Base-by-base conservation (phyloP, 257 asterid species). In the Fraxinus americana region DNA sequence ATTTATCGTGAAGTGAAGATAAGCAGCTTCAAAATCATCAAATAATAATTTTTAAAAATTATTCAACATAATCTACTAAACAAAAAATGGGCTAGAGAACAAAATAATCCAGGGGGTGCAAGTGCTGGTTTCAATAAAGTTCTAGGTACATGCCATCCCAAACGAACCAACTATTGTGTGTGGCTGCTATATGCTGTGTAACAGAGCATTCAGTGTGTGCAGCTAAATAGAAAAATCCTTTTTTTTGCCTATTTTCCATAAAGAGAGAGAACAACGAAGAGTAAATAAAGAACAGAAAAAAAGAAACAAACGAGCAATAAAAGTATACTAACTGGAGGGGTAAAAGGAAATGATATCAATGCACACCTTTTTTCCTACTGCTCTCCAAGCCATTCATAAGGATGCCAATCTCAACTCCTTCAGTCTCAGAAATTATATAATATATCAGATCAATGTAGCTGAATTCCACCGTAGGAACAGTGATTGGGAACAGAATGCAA, bases 351-450 rank as follows among this genome's bases (percentile, higher is more conserved):
- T 21, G 32, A 23, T 25, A 66, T 57, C 11, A 36, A 52, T 75
- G 25, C 84, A 7, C 27, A 91, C 98, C 98, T 87, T 92, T 83
- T 82, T 85, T 50, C 86, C 92, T 13, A 85, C 81, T 39, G 85
- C 88, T 72, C 91, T 88, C 96, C 88, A 92, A 82, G 97, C 97
- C 98, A 94, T 94, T 88, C 74, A 87, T 68, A 83, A 72, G 77
- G 34, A 73, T 70, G 75, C 68, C 73, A 79, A 73, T 75, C 67
- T 75, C 81, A 70, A 67, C 72, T 48, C 77, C 83, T 77, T 77
- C 82, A 75, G 61, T 50, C 71, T 68, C 59, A 66, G 43, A 78
- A 68, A 52, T 54, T 70, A 25, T 23, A 10, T 63, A 25, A 63
- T 27, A 12, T 23, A 27, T 63, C 34, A 27, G 36, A 27, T 25